Conservation (phyloP, 208 protist genomes). For the Zelonia costaricensis region DNA sequence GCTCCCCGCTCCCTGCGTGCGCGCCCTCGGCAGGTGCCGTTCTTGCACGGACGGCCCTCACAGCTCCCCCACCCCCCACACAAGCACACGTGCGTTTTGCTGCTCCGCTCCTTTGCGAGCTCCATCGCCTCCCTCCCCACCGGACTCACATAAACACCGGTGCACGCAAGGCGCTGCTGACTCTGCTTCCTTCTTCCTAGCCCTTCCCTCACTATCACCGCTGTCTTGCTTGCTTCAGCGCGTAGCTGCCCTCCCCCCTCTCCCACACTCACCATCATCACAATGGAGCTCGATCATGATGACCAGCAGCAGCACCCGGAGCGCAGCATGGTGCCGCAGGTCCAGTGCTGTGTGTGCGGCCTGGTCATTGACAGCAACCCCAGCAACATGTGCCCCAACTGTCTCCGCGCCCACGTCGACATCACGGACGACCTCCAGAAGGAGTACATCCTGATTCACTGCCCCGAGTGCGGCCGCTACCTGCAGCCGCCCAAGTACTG, state of each 20-base stretch:
- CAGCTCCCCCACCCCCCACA: no score
- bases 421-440: slow-evolving; percentile 98
- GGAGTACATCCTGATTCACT: slow-evolving; percentile 95
- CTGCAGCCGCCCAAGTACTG: slow-evolving; percentile 98
- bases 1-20: neutral
- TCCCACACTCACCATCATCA: neutral
- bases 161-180: no score
- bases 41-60: no score
- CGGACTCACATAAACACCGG: no score
- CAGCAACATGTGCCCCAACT: slow-evolving; percentile 99
- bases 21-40: no score
- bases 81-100: no score
- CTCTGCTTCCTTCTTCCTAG: no score
- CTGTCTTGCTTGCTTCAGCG: no score
- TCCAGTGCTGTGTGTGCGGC: slow-evolving; percentile 97
- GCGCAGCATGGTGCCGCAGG: slow-evolving; percentile 63
- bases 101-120: no score
- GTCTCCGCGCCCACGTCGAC: slow-evolving; percentile 96
- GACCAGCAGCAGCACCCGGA: slow-evolving; percentile 65
- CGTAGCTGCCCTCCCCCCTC: no score
- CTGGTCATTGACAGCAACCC: slow-evolving; percentile 97
- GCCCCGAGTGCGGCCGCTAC: slow-evolving; percentile 95
- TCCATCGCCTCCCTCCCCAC: no score
- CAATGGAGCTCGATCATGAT: slow-evolving; percentile 32
- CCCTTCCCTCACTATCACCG: no score